Percentiles rank a stretch among this genome's conserved stretches.
phyloP scores from a whole-genome alignment of 257 asterid species.

The Fraxinus anomala region DNA sequence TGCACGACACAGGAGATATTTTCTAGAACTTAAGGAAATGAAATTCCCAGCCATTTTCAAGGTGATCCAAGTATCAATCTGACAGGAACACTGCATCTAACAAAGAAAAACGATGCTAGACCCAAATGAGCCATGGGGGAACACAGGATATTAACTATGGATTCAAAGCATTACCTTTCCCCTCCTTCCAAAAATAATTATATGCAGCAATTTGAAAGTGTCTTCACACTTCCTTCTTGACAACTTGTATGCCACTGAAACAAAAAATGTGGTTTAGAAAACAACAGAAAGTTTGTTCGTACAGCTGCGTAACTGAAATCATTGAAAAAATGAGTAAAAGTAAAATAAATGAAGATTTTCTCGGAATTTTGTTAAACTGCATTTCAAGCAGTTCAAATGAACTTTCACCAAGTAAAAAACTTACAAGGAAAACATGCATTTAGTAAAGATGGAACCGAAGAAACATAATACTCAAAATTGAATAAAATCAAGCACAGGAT shows the following conservation, averaged over 20 bases:
- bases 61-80: neutral
- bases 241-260: conserved; percentile 77
- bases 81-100: neutral
- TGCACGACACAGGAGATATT: neutral
- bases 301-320: conserved; percentile 20
- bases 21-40: neutral
- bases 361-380: neutral
- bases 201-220: conserved; percentile 70
- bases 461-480: neutral
- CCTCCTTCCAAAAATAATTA: conserved; percentile 78
- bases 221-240: conserved; percentile 84
- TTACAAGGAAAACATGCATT: neutral
- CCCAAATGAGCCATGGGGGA: neutral
- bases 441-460: neutral
- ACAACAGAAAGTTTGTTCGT: conserved; percentile 19
- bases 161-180: conserved; percentile 64
- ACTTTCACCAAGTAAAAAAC: neutral
- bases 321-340: neutral
- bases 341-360: neutral
- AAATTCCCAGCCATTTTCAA: neutral
- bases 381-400: neutral
- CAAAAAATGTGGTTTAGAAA: conserved; percentile 26
- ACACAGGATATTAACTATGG: conserved; percentile 9
- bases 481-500: neutral
- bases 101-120: neutral